These are phyloP conservation scores for Pythium aristosporum DNA, from an alignment of 352 stramenopile genomes.

Conservation along the genomic window DNA sequence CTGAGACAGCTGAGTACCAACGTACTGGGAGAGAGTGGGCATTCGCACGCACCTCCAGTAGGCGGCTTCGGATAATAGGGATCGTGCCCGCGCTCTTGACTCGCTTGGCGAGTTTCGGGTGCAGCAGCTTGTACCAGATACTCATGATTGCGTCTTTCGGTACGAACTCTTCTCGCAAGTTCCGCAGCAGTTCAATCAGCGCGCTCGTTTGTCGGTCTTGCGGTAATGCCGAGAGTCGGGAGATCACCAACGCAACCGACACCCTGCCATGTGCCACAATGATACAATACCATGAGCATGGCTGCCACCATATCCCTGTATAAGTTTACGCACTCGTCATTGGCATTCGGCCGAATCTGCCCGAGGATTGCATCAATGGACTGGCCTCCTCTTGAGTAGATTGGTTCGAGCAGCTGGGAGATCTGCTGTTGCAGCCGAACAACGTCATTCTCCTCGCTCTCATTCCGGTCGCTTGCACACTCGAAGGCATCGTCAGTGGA, in stretches of 20 bases:
- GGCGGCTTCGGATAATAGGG: constrained; percentile 48
- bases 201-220: constrained; percentile 32
- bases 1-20: no score
- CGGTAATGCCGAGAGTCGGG: constrained; percentile 35
- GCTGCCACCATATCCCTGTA: not conserved
- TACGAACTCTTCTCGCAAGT: constrained; percentile 48
- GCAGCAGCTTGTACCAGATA: constrained; percentile 50
- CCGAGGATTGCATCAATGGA: constrained; percentile 41
- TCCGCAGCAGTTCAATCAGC: constrained; percentile 48
- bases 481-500: constrained; percentile 10
- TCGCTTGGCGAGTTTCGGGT: constrained; percentile 29
- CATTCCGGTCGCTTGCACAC: not conserved
- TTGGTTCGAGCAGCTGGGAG: constrained; percentile 20
- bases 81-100: constrained; percentile 45
- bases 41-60: constrained; percentile 35
- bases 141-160: constrained; percentile 49
- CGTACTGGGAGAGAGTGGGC: no score
- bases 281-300: not conserved
- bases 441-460: constrained; percentile 4
- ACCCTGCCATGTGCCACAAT: constrained; percentile 10
- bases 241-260: constrained; percentile 35
- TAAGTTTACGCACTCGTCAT: constrained; percentile 41
- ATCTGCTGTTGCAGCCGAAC: constrained; percentile 20
- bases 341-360: constrained; percentile 33
- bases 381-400: not conserved